phyloP scores from a whole-genome alignment of 305 asterid species.

The Fraxinus floribunda region DNA sequence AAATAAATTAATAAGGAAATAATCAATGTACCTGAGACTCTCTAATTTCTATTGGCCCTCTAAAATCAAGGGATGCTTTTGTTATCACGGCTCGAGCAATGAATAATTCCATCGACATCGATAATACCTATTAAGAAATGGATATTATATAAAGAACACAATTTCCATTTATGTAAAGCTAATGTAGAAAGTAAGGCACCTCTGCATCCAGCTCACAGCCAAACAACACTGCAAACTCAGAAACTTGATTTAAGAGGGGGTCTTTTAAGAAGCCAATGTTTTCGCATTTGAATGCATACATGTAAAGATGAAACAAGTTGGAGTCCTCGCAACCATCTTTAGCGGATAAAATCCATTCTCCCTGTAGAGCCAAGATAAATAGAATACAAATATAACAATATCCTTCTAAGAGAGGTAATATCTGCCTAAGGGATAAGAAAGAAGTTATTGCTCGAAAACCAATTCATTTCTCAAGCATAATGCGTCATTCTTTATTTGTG shows the following conservation, averaged over 20 bases:
- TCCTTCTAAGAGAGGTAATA: neutral
- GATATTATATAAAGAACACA: conserved; percentile 27
- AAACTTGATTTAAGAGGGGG: conserved; percentile 74
- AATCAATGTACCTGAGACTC: conserved; percentile 66
- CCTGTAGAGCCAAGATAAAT: conserved; percentile 46
- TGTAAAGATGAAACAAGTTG: conserved; percentile 52
- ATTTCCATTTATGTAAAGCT: conserved; percentile 17
- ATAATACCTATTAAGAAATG: conserved; percentile 58
- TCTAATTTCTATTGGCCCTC: conserved; percentile 58
- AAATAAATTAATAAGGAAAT: conserved; percentile 25
- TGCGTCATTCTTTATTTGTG: neutral
- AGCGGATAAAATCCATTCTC: conserved; percentile 92
- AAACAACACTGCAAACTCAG: conserved; percentile 88
- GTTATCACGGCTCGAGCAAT: conserved; percentile 84
- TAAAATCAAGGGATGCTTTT: conserved; percentile 69
- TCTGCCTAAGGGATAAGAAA: neutral
- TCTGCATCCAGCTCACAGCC: conserved; percentile 92
- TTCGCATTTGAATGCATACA: conserved; percentile 79
- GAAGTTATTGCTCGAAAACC: conserved; percentile 7
- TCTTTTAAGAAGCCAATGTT: conserved; percentile 82
- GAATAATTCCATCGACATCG: conserved; percentile 91
- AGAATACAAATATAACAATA: neutral
- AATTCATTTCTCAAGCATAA: neutral
- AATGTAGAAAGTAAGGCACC: conserved; percentile 45
- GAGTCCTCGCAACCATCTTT: conserved; percentile 48